Conservation (phyloP, 2,329 filamentous ascomycete genomes). For the Epichloe gansuensis region DNA sequence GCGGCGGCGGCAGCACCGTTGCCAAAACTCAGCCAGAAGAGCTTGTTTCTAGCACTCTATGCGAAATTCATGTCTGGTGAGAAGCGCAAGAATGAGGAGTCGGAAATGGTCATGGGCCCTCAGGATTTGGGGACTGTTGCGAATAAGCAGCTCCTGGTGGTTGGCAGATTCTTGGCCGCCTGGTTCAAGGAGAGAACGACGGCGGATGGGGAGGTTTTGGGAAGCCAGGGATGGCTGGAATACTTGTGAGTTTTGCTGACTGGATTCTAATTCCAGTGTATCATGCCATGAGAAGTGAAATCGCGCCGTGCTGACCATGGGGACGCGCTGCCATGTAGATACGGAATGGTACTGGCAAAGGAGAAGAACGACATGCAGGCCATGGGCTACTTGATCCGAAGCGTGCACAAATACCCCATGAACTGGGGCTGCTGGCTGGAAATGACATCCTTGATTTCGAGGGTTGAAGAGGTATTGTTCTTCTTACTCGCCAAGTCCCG, state of each 20-base stretch:
- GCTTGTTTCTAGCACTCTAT: constrained; percentile 83
- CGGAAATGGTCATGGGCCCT: constrained; percentile 92
- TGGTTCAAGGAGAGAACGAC: constrained; percentile 63
- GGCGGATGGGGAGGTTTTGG: constrained; percentile 43
- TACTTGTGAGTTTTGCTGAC: constrained; percentile 42
- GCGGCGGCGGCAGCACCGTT: constrained; percentile 17
- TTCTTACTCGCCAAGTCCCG: no score
- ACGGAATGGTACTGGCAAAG: constrained; percentile 81
- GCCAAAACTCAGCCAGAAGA: constrained; percentile 70
- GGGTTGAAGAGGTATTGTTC: constrained; percentile 60
- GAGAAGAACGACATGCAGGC: constrained; percentile 82
- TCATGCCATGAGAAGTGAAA: no score
- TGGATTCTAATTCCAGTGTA: no score
- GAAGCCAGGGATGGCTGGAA: constrained; percentile 86
- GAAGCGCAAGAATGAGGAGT: constrained; percentile 91
- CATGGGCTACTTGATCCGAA: constrained; percentile 74
- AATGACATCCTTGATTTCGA: constrained; percentile 66
- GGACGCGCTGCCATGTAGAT: constrained; percentile 30
- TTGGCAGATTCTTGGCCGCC: constrained; percentile 64
- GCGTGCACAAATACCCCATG: constrained; percentile 81
- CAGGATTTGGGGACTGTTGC: constrained; percentile 73
- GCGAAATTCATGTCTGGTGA: constrained; percentile 88
- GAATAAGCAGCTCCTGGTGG: constrained; percentile 72
- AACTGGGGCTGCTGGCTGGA: constrained; percentile 98
- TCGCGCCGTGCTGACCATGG: background rate